Conservation (phyloP, 306 rosid species). For the Quercus alba region DNA sequence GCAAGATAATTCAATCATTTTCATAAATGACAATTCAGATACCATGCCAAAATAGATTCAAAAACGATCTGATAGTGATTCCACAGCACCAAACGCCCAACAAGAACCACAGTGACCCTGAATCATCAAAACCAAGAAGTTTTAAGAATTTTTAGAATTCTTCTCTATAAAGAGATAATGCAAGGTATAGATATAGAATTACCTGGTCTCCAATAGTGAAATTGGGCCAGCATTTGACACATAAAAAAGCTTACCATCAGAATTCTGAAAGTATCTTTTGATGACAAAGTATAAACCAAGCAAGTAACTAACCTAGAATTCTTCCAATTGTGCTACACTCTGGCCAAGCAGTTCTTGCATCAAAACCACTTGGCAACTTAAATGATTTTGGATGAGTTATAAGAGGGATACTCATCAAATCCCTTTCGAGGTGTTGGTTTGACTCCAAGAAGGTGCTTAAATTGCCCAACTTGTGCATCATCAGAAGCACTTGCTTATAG, state of each 20-base stretch:
- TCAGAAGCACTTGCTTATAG: neutral
- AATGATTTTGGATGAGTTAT: slow-evolving; percentile 61
- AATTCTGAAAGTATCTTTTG: slow-evolving; percentile 8
- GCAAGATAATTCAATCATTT: slow-evolving; percentile 10
- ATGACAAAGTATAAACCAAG: neutral
- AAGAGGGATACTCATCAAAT: slow-evolving; percentile 43
- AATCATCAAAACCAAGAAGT: slow-evolving; percentile 21
- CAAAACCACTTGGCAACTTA: slow-evolving; percentile 67
- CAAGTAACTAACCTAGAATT: slow-evolving; percentile 61
- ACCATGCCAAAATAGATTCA: slow-evolving; percentile 70
- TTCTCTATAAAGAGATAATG: neutral
- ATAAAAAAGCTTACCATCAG: slow-evolving; percentile 33
- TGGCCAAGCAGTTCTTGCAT: slow-evolving; percentile 89
- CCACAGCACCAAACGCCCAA: slow-evolving; percentile 98
- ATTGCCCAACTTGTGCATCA: slow-evolving; percentile 66
- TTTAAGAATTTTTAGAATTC: slow-evolving; percentile 12
- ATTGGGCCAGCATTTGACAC: slow-evolving; percentile 38
- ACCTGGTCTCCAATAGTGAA: slow-evolving; percentile 72
- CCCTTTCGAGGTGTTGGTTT: slow-evolving; percentile 52
- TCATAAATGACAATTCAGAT: slow-evolving; percentile 5
- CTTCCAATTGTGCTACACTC: slow-evolving; percentile 71
- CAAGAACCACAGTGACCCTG: slow-evolving; percentile 99
- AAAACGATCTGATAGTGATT: slow-evolving; percentile 85
- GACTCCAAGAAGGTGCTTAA: slow-evolving; percentile 85
- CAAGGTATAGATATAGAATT: slow-evolving; percentile 4